Evolutionary conservation across 768 basidiomycete genomes (phyloP), one percentile per base, ranked within the genome.

Genomic region (Collybiopsis confluens): DNA sequence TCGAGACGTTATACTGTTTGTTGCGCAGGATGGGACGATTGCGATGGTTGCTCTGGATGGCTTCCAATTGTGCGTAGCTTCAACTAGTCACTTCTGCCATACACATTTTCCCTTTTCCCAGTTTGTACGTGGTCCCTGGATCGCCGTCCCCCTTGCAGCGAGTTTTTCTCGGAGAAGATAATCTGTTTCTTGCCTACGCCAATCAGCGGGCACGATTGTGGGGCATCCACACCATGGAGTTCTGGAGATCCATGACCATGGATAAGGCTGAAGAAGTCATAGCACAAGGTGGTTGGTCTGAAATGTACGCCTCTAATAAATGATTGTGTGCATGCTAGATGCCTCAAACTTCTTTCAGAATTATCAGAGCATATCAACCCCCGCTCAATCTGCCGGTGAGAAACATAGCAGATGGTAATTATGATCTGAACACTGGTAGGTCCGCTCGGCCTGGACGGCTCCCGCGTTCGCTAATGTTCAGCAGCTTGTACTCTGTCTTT

Each of bases 131-230:
- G 16, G 78, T 98, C 21, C 96, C 96, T 5, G 92, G 90, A 6
- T 79, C 92, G 1, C 76, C 80, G n/a, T 79, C 83, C 0, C 81
- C 84, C 0, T 72, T 98, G 18, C 68, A 71, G 33, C 67, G 76
- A 42, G 66, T 96, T 15, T 90, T 82, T 61, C 66, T 90, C 7
- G 75, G 81, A 10, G 83, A 78, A 15, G 79, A 86, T 51, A 85
- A 90, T 54, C 66, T 97, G 26, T 63, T 97, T 48, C 70, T 95
- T 5, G 67, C 88, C 1, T 98, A 98, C 66, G 73, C 73, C 2
- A 85, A 90, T 56, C 83, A 80, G 2, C 81, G 85, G 51, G 90
- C 89, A 1, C 76, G 97, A 38, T 69, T 95, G 2, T 99, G 97
- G 93, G 91, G 98, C 61, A 72, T 86, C 15, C 81, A 82, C 56